phyloP scores from a whole-genome alignment of 1,284 basidiomycete species.

The Sutorius eximius region DNA sequence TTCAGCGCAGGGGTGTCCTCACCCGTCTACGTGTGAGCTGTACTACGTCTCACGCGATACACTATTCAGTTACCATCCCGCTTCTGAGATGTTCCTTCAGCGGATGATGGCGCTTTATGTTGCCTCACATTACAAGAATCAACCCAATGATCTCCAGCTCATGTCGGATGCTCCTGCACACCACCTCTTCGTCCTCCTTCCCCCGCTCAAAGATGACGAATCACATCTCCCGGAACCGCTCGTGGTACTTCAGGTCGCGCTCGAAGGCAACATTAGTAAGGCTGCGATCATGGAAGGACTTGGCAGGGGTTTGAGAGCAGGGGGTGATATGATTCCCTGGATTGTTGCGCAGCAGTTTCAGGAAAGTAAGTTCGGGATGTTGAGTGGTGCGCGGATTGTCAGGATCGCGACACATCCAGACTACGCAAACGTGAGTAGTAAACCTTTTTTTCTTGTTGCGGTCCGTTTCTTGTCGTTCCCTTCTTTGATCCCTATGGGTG shows the following conservation, averaged over 20 bases:
- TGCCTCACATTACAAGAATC: slow-evolving; percentile 98
- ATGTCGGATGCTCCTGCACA: slow-evolving; percentile 97
- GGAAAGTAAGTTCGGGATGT: slow-evolving; percentile 89
- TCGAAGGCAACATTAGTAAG: slow-evolving; percentile 93
- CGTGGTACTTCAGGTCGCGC: slow-evolving; percentile 92
- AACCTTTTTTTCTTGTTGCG: background rate
- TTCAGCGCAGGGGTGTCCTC: slow-evolving; percentile 80
- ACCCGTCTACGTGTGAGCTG: slow-evolving; percentile 91
- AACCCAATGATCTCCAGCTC: slow-evolving; percentile 96
- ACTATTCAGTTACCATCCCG: slow-evolving; percentile 95
- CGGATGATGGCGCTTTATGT: slow-evolving; percentile 99
- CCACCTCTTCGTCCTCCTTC: slow-evolving; percentile 93
- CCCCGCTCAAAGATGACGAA: slow-evolving; percentile 87
- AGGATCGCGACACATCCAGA: slow-evolving; percentile 97
- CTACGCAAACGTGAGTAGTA: slow-evolving; percentile 72
- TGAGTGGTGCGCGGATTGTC: slow-evolving; percentile 92
- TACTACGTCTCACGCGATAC: slow-evolving; percentile 97
- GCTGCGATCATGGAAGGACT: slow-evolving; percentile 87
- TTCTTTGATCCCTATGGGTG: background rate
- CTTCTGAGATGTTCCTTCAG: slow-evolving; percentile 95
- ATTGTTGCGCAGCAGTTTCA: slow-evolving; percentile 95
- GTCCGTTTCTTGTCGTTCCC: background rate
- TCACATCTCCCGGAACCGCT: slow-evolving; percentile 88
- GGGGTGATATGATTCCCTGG: slow-evolving; percentile 99
- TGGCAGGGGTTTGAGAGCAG: slow-evolving; percentile 75